Evolutionary conservation across 768 basidiomycete genomes (phyloP), one percentile per base, ranked within the genome.

Genomic region (Phylloporus sp.): DNA sequence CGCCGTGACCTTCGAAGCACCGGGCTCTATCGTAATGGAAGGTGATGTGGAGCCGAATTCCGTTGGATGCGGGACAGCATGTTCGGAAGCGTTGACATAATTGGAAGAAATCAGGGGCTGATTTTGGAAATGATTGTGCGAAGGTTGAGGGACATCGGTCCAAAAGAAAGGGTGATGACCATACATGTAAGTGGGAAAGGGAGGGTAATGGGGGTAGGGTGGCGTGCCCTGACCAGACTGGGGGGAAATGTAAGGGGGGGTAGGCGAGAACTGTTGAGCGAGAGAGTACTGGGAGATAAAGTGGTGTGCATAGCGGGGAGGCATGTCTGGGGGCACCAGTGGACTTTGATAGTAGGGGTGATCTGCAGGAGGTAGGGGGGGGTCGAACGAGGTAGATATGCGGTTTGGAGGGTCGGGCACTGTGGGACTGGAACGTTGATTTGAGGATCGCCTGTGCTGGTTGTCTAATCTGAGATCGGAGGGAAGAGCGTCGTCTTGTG

Each of bases 151-250:
- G 1, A 53, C 27, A 5, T 65, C 66, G 23, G 67, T 65, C 78
- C 76, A 77, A 50, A 69, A 71, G 45, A 69, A 56, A 28, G 75
- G 69, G 6, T 73, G 71, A 50, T 70, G 71, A 3, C 67, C 60
- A 44, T 70, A 71, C 35, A 59, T 59, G 11, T 73, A 70, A 40
- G 61, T 56, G 31, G 63, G 62, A 54, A 72, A 73, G 23, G 69
- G 65, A 4, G 66, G 61, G 57, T 71, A 73, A 52, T 64, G 59
- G 13, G 69, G 48, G 45, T 72, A 74, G 9, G 71, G 67, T 11
- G 74, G 70, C 1, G 67, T 66, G 16, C 59, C 66, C 32, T 67
- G 62, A 13, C 64, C 68, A 7, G 68, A 63, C 41, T 49, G 57
- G 27, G 57, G 60, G 29, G 57, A 32, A 12, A 59, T 45, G 40